These are phyloP conservation scores for Sugiyamaella novakii DNA, from an alignment of 1,139 yeast genomes.

Conservation along the genomic window DNA sequence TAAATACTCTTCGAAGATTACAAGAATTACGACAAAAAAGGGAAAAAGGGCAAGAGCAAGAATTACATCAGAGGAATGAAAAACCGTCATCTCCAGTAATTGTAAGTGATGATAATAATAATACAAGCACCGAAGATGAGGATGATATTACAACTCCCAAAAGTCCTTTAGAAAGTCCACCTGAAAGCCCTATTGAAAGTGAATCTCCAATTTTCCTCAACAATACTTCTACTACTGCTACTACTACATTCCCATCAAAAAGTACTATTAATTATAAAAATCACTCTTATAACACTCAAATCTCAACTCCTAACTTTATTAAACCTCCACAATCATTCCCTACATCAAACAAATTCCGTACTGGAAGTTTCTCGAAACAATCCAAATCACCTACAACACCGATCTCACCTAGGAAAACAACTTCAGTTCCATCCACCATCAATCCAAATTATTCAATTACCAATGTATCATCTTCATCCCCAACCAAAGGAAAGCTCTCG, in stretches of 20 bases:
- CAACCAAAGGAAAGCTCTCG: not conserved
- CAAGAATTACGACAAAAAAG: slow-evolving; percentile 4
- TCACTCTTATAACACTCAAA: too few relatives aligned
- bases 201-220: not conserved
- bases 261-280: too few relatives aligned
- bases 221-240: too few relatives aligned
- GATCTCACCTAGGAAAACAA: slow-evolving; percentile 4
- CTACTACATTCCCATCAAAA: not conserved
- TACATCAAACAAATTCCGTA: not conserved
- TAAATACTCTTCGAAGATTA: not conserved
- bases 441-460: not conserved
- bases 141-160: too few relatives aligned
- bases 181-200: not conserved
- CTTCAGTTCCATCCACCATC: not conserved
- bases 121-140: too few relatives aligned
- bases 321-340: too few relatives aligned
- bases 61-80: not conserved
- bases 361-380: slow-evolving; percentile 1
- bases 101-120: slow-evolving; percentile 4
- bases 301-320: too few relatives aligned
- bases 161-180: not conserved
- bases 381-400: slow-evolving; percentile 2
- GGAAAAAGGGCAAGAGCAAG: too few relatives aligned
- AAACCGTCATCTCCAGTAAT: not conserved
- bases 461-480: not conserved